Base-by-base conservation (phyloP, 805 yeast genomes). In the Saccharomyces paradoxus region DNA sequence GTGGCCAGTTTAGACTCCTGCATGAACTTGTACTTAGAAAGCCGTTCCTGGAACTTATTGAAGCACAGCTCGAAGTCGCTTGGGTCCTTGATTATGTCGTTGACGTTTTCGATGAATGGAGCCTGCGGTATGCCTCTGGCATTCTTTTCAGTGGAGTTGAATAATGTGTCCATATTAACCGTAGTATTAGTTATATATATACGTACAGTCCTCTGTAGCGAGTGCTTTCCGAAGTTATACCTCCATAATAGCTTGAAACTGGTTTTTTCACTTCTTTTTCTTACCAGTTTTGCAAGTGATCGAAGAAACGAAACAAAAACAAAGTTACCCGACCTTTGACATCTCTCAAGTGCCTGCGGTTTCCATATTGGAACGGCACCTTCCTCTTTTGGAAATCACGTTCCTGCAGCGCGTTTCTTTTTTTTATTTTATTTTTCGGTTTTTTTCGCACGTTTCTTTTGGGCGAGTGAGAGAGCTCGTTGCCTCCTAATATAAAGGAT, bases 41-140 rank as follows among this genome's bases (percentile, higher is more conserved):
- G 71, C 68, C 96, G 79, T 64, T 89, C 94, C 72, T 92, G 97
- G 68, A 91, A 84, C 61, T 86, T 79, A 50, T 78, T 76, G 74
- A 92, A 80, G 37, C 86, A 77, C 47, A 78, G 68, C 50, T 86
- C 89, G 55, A 86, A 89, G 63, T 89, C 92, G 48, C 79, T 84
- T 2, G 83, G 77, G 60, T 78, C 77, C 64, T 82, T 86, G 58
- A 90, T 79, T 61, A 83, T 81, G 50, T 82, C 85, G 54, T 83
- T 94, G 9, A 91, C 94, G 54, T 82, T 81, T 58, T 87, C 95
- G 52, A 94, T 83, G 70, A 94, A 94, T 46, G 95, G 96, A 1
- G 99, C 99, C 66, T 88, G 87, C 6, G 99, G 99, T 55, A 94
- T 94, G 3, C 99, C 99, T 59, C 98, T 80, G 9, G 97, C 94